Percentiles rank a stretch among this genome's conserved stretches.
phyloP scores from a whole-genome alignment of 495 filamentous ascomycete genomes.

The Aspergillus bridgeri region DNA sequence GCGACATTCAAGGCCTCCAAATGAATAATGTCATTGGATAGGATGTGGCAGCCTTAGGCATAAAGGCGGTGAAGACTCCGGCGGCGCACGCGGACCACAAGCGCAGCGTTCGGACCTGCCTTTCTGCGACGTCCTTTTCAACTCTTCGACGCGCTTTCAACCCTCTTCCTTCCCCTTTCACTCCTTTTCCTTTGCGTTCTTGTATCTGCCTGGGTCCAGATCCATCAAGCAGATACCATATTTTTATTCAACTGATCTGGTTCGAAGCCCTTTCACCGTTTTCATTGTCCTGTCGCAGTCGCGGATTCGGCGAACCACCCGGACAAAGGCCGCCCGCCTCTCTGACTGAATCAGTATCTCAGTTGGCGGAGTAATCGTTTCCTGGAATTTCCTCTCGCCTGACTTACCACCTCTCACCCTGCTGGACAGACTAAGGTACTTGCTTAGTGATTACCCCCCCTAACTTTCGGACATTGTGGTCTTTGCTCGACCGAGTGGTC shows the following conservation, averaged over 20 bases:
- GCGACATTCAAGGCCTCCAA: no score
- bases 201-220: not conserved
- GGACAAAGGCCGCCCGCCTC: conserved; percentile 12
- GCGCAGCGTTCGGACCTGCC: conserved; percentile 12
- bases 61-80: conserved; percentile 8
- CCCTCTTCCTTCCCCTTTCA: not conserved
- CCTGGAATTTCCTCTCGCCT: not conserved
- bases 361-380: not conserved
- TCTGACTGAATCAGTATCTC: not conserved
- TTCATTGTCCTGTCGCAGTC: conserved; percentile 8
- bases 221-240: not conserved
- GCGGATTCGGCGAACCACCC: conserved; percentile 20
- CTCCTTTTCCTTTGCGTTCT: not conserved
- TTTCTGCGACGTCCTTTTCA: conserved; percentile 1
- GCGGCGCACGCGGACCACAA: conserved; percentile 10
- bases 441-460: not conserved
- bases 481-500: not conserved
- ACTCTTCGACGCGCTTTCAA: not conserved
- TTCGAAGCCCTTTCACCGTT: not conserved
- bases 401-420: not conserved
- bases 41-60: no score
- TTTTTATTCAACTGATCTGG: not conserved
- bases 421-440: not conserved
- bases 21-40: no score
- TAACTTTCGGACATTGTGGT: no score